Evolutionary conservation across 257 asterid species (phyloP).

Genomic region (Catharanthus roseus): DNA sequence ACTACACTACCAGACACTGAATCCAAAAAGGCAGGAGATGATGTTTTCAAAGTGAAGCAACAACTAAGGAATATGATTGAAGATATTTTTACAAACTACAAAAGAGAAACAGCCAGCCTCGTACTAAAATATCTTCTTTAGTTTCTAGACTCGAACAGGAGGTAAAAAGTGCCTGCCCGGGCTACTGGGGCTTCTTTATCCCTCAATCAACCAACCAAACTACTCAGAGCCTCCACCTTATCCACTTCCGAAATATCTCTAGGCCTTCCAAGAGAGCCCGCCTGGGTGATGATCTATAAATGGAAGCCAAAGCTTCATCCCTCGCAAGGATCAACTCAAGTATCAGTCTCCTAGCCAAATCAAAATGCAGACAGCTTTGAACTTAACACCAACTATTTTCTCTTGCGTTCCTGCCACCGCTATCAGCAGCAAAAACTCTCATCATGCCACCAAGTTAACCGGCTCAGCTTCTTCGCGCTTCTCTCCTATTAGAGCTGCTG

Average conservation of each 20-base stretch:
- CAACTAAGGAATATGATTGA: not conserved
- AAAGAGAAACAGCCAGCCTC: not conserved
- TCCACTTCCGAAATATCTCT: not conserved
- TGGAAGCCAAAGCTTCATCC: not conserved
- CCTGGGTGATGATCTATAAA: not conserved
- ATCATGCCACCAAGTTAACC: not conserved
- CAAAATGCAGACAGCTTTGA: constrained; percentile 27
- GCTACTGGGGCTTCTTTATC: too few relatives aligned
- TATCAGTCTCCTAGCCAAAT: not conserved
- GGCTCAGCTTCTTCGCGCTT: not conserved
- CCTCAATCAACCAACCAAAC: not conserved
- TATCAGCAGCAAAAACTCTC: not conserved
- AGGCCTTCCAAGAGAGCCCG: not conserved
- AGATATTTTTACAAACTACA: not conserved
- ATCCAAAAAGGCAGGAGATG: too few relatives aligned
- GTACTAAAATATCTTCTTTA: too few relatives aligned
- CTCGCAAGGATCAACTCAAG: not conserved
- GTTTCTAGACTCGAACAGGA: too few relatives aligned
- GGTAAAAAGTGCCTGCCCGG: too few relatives aligned
- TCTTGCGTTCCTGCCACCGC: not conserved
- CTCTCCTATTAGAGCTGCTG: not conserved
- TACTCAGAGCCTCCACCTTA: not conserved
- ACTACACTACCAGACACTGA: too few relatives aligned
- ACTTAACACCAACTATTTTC: constrained; percentile 12
- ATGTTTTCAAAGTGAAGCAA: too few relatives aligned